These are phyloP conservation scores for Colletotrichum liriopes DNA, from an alignment of 2,329 filamentous ascomycete species.

Conservation along the genomic window DNA sequence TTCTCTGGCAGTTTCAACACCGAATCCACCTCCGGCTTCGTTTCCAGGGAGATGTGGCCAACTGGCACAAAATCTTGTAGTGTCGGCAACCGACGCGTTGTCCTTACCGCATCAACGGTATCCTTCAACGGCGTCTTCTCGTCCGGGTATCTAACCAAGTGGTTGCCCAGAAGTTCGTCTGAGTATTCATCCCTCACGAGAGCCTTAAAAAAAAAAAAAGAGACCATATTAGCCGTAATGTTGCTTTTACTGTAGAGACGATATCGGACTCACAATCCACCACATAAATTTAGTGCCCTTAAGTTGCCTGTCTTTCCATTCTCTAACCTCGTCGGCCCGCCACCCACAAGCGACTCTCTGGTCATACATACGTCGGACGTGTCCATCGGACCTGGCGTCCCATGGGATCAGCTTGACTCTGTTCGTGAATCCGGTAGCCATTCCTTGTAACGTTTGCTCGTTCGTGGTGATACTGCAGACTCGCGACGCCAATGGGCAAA, in stretches of 20 bases:
- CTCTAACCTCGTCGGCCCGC: constrained; percentile 55
- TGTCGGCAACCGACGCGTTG: constrained; percentile 28
- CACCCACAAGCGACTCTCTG: constrained; percentile 64
- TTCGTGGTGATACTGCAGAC: background rate
- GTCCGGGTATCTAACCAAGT: constrained; percentile 49
- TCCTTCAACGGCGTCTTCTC: constrained; percentile 54
- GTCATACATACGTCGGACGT: constrained; percentile 57
- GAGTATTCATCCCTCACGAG: background rate
- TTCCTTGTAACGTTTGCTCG: background rate
- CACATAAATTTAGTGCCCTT: background rate
- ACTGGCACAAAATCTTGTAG: constrained; percentile 53
- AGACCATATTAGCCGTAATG: background rate
- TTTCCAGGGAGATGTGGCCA: constrained; percentile 58
- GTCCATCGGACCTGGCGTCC: constrained; percentile 58
- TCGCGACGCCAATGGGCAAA: background rate
- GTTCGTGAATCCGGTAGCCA: background rate
- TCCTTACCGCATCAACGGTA: constrained; percentile 48
- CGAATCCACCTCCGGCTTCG: constrained; percentile 50
- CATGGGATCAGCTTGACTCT: constrained; percentile 60
- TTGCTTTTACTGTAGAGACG: background rate
- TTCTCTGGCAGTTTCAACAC: constrained; percentile 50
- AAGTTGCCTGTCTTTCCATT: constrained; percentile 54
- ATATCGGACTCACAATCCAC: background rate
- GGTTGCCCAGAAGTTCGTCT: background rate
- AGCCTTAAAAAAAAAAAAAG: background rate